Evolutionary conservation across 2,329 filamentous ascomycete species (phyloP).

Genomic region (Cytospora piceae): DNA sequence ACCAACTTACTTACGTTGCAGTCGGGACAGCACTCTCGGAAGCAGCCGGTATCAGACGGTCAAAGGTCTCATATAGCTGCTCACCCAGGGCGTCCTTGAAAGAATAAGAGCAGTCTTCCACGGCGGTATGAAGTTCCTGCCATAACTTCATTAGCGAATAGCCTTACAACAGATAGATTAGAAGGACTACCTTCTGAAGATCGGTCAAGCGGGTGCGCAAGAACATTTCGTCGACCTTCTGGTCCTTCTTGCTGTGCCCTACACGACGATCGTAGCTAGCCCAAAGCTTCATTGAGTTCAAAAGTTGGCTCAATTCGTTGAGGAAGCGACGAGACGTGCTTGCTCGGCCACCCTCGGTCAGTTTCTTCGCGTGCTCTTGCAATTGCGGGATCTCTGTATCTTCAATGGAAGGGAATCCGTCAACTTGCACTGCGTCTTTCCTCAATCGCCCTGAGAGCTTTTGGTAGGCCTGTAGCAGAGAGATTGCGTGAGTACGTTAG

Average conservation of each 20-base stretch:
- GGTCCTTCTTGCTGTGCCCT: background rate
- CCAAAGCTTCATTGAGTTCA: conserved; percentile 55
- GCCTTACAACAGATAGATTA: background rate
- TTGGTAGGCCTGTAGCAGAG: conserved; percentile 54
- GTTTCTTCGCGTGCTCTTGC: conserved; percentile 59
- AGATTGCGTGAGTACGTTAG: background rate
- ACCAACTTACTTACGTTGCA: background rate
- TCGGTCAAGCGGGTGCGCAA: background rate
- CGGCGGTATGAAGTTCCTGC: background rate
- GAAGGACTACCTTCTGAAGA: background rate
- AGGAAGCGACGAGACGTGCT: conserved; percentile 53
- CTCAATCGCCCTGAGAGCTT: conserved; percentile 59
- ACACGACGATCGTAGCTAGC: conserved; percentile 36
- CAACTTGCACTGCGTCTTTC: conserved; percentile 52
- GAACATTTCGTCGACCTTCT: background rate
- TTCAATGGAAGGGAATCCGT: conserved; percentile 54
- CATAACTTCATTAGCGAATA: background rate
- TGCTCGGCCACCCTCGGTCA: conserved; percentile 47
- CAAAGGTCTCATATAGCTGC: conserved; percentile 1
- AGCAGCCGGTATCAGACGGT: background rate
- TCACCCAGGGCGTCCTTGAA: background rate
- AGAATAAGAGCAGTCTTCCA: background rate
- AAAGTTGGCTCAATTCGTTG: conserved; percentile 51
- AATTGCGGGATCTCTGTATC: conserved; percentile 65
- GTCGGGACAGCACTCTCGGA: conserved; percentile 10